phyloP scores from a whole-genome alignment of 1,284 basidiomycete genomes.

The Apiotrichum mycotoxinovorans region DNA sequence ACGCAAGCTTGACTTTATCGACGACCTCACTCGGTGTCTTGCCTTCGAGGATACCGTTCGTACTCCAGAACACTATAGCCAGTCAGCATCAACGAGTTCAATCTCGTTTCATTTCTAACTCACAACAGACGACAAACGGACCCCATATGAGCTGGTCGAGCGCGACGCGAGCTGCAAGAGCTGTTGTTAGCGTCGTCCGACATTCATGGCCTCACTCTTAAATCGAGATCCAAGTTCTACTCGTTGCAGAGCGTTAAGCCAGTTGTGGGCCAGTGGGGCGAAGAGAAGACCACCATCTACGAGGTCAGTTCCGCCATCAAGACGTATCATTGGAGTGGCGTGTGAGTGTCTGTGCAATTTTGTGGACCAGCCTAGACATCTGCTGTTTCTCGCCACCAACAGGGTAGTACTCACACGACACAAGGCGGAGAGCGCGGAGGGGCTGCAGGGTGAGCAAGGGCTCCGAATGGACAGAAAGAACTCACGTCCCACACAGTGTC shows the following conservation, averaged over 20 bases:
- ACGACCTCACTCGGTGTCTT: conserved; percentile 35
- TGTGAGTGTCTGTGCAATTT: too few species aligned
- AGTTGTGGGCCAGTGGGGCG: conserved; percentile 20
- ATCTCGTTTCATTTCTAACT: background rate
- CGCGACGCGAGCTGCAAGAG: conserved; percentile 10
- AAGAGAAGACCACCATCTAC: conserved; percentile 16
- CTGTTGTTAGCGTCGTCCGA: background rate
- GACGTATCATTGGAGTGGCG: too few species aligned
- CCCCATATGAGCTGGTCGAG: conserved; percentile 21
- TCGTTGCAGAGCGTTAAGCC: conserved; percentile 14
- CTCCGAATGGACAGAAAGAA: background rate
- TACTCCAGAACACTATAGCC: conserved; percentile 33
- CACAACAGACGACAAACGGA: conserved; percentile 17
- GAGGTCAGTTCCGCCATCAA: background rate
- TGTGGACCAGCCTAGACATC: background rate
- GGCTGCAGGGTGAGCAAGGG: background rate
- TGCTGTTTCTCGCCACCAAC: background rate
- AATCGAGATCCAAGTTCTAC: conserved; percentile 7
- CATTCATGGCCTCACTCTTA: conserved; percentile 6
- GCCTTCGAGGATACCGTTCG: conserved; percentile 45
- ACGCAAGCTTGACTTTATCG: conserved; percentile 38
- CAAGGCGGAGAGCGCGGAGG: background rate
- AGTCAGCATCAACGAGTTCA: background rate
- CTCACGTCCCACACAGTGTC: conserved; percentile 2
- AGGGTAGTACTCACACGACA: background rate